A percentile compares a stretch with the other conserved stretches of the same genome.
Conservation (phyloP, 345 rosid genomes). For the Brassica carinata region DNA sequence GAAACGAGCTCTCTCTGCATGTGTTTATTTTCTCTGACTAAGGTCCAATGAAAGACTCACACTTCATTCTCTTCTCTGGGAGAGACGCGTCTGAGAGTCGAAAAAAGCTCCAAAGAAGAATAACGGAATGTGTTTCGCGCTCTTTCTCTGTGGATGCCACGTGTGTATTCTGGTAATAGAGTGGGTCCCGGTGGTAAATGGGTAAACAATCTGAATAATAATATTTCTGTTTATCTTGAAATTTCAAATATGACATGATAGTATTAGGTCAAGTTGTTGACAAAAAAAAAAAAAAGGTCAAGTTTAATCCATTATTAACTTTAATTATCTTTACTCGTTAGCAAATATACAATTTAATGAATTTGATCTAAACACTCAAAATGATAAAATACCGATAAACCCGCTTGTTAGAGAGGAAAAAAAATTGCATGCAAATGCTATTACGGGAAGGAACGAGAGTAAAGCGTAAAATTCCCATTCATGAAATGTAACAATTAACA, state of each 20-base stretch:
- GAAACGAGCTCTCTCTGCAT: not conserved
- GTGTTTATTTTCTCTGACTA: not conserved
- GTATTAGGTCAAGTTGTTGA: no score
- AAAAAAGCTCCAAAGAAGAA: not conserved
- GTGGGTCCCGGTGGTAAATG: slow-evolving; percentile 29
- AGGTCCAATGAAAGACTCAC: slow-evolving; percentile 25
- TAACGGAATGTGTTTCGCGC: not conserved
- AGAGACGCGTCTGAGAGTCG: slow-evolving; percentile 23
- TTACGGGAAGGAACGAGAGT: not conserved
- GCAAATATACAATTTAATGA: not conserved
- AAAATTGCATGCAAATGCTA: not conserved
- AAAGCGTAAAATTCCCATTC: not conserved
- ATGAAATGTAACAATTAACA: not conserved
- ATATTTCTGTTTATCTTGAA: not conserved
- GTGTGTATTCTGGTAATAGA: slow-evolving; percentile 12
- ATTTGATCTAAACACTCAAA: not conserved
- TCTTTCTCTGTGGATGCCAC: slow-evolving; percentile 14
- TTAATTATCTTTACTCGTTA: not conserved
- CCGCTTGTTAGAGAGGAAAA: not conserved
- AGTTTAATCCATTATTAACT: not conserved
- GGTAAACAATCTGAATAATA: not conserved
- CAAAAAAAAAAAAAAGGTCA: no score
- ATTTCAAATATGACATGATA: not conserved
- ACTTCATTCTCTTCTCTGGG: not conserved
- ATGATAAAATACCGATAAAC: not conserved